Evolutionary conservation across 192 early-diverging fungal genomes (phyloP).

Genomic region (Dissophora globulifera): DNA sequence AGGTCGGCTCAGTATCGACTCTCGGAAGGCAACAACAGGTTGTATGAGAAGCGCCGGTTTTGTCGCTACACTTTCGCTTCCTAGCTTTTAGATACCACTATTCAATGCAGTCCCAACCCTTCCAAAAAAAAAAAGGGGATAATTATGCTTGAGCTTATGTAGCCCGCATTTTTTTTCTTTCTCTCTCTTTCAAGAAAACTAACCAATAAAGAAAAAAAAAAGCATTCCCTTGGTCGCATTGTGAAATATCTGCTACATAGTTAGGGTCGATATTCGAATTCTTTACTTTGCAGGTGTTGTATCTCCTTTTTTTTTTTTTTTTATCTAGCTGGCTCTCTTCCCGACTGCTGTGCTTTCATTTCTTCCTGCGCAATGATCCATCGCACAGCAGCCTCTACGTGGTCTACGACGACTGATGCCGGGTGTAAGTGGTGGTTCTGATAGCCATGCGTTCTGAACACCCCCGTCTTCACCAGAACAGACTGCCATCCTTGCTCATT

Average conservation of each 20-base stretch:
- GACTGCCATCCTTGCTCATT: conserved; percentile 78
- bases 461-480: conserved; percentile 76
- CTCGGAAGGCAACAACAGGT: conserved; percentile 3
- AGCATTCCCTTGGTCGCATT: not conserved
- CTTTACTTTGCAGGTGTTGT: too few species aligned
- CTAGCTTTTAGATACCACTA: too few species aligned
- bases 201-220: too few species aligned
- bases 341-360: conserved; percentile 8
- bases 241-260: not conserved
- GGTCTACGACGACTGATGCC: conserved; percentile 65
- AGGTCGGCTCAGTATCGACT: conserved; percentile 5
- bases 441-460: conserved; percentile 63
- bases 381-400: conserved; percentile 74
- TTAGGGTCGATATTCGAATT: too few species aligned
- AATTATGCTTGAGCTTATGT: not conserved
- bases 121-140: not conserved
- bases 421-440: conserved; percentile 65
- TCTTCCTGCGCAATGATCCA: conserved; percentile 53
- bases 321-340: too few species aligned
- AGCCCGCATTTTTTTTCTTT: not conserved
- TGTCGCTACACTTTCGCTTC: not conserved
- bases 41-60: not conserved
- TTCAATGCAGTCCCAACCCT: too few species aligned
- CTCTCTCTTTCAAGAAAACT: not conserved
- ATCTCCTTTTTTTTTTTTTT: too few species aligned